Evolutionary conservation across 371 early-diverging fungal genomes (phyloP), one percentile per base, ranked within the genome.

Genomic region (Circinella umbellata): DNA sequence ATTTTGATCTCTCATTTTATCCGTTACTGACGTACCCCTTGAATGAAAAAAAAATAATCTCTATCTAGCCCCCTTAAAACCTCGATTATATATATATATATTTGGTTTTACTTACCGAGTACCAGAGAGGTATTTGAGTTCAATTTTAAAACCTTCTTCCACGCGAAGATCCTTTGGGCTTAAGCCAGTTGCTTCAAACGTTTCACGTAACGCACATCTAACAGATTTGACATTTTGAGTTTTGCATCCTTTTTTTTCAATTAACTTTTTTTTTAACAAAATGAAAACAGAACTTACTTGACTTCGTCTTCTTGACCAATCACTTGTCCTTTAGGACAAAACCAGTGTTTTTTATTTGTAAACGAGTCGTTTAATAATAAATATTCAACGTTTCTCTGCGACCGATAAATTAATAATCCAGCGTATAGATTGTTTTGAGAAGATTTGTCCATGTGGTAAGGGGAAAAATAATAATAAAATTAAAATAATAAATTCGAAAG

Each of bases 301-400:
- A 89, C 78, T 77, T 91, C 92, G 80, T 93, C 92, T 82, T 95
- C 95, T 73, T 70, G 68, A 51, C 92, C 93, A 76, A 93, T 87
- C 55, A 90, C 86, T 71, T 87, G 88, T 65, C 94, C 94, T 81
- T 94, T 93, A 47, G 95, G 94, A 70, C 92, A 91, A 66, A 90
- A 89, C 95, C 95, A 95, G 77, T 94, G 91, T 69, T 90, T 86
- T 72, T 93, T 91, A 76, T 92, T 88, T 71, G 91, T 81, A 76
- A 89, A 93, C 64, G 92, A 87, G 81, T 93, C 93, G 88, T 93
- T 91, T 79, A 93, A 84, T 76, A 95, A 83, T 82, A 94, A 85
- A 79, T 89, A 93, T 84, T 95, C 95, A 73, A 91, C 86, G 81
- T 85, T 87, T 73, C 88, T 81, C 71, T 89, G 89, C 80, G 86